Base-by-base conservation (phyloP, 768 basidiomycete genomes). In the Suillus fuscotomentosus region DNA sequence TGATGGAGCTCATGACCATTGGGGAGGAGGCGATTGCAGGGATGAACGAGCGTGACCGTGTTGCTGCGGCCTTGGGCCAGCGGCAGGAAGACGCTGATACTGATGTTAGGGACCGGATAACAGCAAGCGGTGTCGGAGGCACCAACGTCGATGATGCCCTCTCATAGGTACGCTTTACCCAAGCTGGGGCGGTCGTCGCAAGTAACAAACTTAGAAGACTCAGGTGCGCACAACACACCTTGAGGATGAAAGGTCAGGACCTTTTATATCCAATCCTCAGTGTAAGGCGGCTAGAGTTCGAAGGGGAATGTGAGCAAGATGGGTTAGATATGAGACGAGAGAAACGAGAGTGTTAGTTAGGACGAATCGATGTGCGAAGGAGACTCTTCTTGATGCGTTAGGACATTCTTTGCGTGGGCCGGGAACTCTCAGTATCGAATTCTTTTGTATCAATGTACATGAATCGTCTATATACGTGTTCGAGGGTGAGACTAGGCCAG, bases 21-120 rank as follows among this genome's bases (percentile, higher is more conserved):
- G 77, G 79, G 2, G 78, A 82, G 56, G 64, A 69, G 15, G 73
- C 80, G 0, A 55, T 79, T 13, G 62, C 60, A 10, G 73, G 72
- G 11, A 63, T 79, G 27, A 70, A 66, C 11, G 73, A 75, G 39
- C 77, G 78, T 3, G 73, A 81, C 47, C 65, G 63, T 22, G 51
- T 75, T 7, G 63, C 70, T 50, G 65, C 60, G 5, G 14, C 39
- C 2, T 54, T 66, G 36, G 62, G 60, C 31, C 61, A 41, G n/a
- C 67, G 67, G 36, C 61, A 54, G n/a, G 56, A 57, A 39, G 38
- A 57, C 1, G n/a, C 60, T 20, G 54, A 61, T 41, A 56, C 13
- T 5, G 64, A 48, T 36, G 13, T 20, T 8, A 8, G 36, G 24
- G 56, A 39, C 15, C 27, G 9, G 41, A 27, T 38, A 24, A 17